Evolutionary conservation across 106 monocot genomes (phyloP).

Genomic region (Cymbidium sinense): DNA sequence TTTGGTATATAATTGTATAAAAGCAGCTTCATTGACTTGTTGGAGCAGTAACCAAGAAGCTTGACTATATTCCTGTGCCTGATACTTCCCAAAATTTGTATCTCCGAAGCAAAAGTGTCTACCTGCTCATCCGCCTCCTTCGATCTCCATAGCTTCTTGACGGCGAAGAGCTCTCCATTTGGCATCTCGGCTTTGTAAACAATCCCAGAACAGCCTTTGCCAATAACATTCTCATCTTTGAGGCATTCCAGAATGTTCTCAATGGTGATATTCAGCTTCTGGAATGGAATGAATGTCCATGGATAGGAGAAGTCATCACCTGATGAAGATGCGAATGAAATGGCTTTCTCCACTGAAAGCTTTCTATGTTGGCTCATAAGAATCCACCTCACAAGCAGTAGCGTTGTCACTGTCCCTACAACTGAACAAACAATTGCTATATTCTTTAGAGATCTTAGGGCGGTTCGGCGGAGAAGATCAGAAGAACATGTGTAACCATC

Average conservation of each 20-base stretch:
- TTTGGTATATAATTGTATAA: conserved; percentile 69
- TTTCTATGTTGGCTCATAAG: conserved; percentile 31
- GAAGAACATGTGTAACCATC: conserved; percentile 60
- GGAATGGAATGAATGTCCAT: conserved; percentile 67
- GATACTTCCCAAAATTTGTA: conserved; percentile 61
- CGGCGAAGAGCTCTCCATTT: conserved; percentile 58
- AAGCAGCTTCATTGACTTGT: conserved; percentile 50
- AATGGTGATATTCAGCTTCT: conserved; percentile 50
- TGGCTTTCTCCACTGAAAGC: conserved; percentile 25
- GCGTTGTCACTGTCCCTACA: conserved; percentile 23
- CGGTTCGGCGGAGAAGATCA: conserved; percentile 25
- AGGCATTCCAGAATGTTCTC: conserved; percentile 55
- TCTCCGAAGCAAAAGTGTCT: conserved; percentile 47
- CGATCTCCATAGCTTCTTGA: conserved; percentile 59
- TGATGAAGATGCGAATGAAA: conserved; percentile 19
- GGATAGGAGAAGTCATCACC: conserved; percentile 66
- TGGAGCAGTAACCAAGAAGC: conserved; percentile 58
- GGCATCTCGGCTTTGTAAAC: conserved; percentile 78
- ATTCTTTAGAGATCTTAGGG: conserved; percentile 42
- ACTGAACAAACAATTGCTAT: conserved; percentile 35
- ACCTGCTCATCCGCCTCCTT: conserved; percentile 48
- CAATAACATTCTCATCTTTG: conserved; percentile 54
- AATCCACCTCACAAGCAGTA: conserved; percentile 48
- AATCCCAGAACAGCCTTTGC: conserved; percentile 63
- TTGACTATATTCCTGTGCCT: conserved; percentile 75